phyloP scores from a whole-genome alignment of 108 stramenopile species.

The Hondaea fermentalgiana region DNA sequence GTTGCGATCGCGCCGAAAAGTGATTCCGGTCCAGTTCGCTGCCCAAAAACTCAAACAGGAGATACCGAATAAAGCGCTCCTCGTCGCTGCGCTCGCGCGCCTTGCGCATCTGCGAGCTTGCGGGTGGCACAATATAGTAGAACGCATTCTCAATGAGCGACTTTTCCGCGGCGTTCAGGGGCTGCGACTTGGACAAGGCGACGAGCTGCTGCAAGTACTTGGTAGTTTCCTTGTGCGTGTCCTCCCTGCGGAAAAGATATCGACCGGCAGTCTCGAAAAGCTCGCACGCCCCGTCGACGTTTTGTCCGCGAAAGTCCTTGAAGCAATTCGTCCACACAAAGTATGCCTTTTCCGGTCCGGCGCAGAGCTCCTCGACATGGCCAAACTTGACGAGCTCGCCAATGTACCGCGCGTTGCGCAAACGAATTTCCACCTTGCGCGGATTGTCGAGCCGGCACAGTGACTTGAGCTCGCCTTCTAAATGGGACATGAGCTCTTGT shows the following conservation, averaged over 20 bases:
- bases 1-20: not conserved
- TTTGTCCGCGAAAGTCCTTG: not conserved
- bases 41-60: not conserved
- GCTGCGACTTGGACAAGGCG: not conserved
- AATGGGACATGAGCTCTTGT: not conserved
- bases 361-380: not conserved
- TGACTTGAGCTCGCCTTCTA: not conserved
- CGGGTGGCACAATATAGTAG: not conserved
- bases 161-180: not conserved
- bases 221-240: not conserved
- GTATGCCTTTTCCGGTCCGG: not conserved
- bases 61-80: not conserved
- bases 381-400: constrained; percentile 5
- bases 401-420: constrained; percentile 14
- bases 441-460: not conserved
- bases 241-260: not conserved
- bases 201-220: not conserved
- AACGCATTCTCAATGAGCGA: not conserved
- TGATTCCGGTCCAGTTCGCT: not conserved
- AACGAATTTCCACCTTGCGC: not conserved
- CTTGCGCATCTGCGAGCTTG: not conserved
- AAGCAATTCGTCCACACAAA: constrained; percentile 7
- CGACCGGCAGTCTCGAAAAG: not conserved
- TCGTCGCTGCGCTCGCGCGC: not conserved
- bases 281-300: not conserved